Conservation (phyloP, 805 yeast species). For the Ogataea pini region DNA sequence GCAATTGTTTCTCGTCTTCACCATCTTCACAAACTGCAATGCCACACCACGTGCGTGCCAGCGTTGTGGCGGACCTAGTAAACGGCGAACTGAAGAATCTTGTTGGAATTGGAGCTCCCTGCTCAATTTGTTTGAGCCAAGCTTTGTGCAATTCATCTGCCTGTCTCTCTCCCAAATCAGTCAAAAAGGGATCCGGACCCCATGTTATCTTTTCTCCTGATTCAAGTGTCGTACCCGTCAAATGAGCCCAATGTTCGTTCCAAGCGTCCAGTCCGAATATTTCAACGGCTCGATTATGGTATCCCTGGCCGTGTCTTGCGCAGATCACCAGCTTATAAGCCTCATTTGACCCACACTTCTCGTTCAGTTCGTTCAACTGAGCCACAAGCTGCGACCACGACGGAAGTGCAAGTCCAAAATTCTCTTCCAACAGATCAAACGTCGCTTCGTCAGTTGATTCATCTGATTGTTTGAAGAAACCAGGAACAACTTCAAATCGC, state of each 20-base stretch:
- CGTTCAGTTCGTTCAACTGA: constrained; percentile 40
- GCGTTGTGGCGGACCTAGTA: constrained; percentile 62
- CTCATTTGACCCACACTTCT: constrained; percentile 37
- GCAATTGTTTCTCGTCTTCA: constrained; percentile 21
- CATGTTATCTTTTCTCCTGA: constrained; percentile 52
- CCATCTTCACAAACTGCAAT: constrained; percentile 32
- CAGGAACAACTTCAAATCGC: constrained; percentile 49
- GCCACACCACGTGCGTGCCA: constrained; percentile 51
- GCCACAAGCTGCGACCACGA: constrained; percentile 43
- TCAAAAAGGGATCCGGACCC: constrained; percentile 64
- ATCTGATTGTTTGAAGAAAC: constrained; percentile 52
- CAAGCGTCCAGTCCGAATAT: constrained; percentile 60
- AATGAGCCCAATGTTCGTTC: constrained; percentile 54
- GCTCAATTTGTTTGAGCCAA: constrained; percentile 43
- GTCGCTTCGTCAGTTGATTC: constrained; percentile 43
- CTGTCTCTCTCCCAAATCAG: constrained; percentile 55
- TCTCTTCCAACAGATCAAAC: constrained; percentile 44
- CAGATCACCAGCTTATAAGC: constrained; percentile 50
- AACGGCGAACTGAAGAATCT: constrained; percentile 62
- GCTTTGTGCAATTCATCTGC: constrained; percentile 49
- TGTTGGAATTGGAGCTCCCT: constrained; percentile 58
- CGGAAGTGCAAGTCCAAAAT: constrained; percentile 44
- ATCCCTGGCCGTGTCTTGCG: constrained; percentile 74
- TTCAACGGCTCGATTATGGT: constrained; percentile 56
- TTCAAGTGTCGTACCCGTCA: constrained; percentile 38